Percentiles rank a stretch among this genome's conserved stretches.
Evolutionary conservation across 768 basidiomycete species (phyloP).

Genomic region (Amanita polypyramis): DNA sequence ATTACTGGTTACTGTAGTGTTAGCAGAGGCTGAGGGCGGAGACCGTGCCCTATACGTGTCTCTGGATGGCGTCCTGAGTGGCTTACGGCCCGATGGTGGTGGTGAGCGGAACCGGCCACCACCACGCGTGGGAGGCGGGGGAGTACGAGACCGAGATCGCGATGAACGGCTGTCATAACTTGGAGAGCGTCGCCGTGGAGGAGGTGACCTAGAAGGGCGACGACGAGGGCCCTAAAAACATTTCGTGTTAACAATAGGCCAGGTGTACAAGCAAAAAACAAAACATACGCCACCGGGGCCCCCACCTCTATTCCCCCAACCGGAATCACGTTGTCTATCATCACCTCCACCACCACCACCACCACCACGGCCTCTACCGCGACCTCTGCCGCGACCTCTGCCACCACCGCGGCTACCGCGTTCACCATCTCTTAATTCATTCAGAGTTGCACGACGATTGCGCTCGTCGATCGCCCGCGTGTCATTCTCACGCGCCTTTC

Average conservation of each 20-base stretch:
- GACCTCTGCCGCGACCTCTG: slow-evolving; percentile 48
- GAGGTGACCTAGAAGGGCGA: slow-evolving; percentile 32
- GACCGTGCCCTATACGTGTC: slow-evolving; percentile 15
- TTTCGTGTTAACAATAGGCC: slow-evolving; percentile 8
- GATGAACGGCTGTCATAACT: slow-evolving; percentile 19
- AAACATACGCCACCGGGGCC: slow-evolving; percentile 22
- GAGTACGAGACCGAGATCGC: slow-evolving; percentile 31
- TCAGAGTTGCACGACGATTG: slow-evolving; percentile 56
- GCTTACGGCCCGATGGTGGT: slow-evolving; percentile 27
- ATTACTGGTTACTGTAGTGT: slow-evolving; percentile 1
- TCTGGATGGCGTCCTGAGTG: slow-evolving; percentile 13
- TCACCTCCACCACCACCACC: slow-evolving; percentile 40
- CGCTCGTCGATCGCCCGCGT: slow-evolving; percentile 57
- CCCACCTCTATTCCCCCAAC: slow-evolving; percentile 58
- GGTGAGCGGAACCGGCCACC: slow-evolving; percentile 17
- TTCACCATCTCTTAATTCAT: slow-evolving; percentile 60
- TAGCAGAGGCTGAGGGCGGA: slow-evolving; percentile 13
- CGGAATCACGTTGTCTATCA: slow-evolving; percentile 40
- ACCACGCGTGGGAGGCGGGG: slow-evolving; percentile 14
- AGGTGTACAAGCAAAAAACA: slow-evolving; percentile 5
- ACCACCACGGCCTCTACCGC: slow-evolving; percentile 34
- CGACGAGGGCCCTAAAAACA: slow-evolving; percentile 36
- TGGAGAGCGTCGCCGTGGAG: slow-evolving; percentile 29
- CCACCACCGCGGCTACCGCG: slow-evolving; percentile 41
- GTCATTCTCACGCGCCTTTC: slow-evolving; percentile 55